Evolutionary conservation across 352 stramenopile species (phyloP), one percentile per base, ranked within the genome.

Genomic region (Globisporangium paroecandrum): DNA sequence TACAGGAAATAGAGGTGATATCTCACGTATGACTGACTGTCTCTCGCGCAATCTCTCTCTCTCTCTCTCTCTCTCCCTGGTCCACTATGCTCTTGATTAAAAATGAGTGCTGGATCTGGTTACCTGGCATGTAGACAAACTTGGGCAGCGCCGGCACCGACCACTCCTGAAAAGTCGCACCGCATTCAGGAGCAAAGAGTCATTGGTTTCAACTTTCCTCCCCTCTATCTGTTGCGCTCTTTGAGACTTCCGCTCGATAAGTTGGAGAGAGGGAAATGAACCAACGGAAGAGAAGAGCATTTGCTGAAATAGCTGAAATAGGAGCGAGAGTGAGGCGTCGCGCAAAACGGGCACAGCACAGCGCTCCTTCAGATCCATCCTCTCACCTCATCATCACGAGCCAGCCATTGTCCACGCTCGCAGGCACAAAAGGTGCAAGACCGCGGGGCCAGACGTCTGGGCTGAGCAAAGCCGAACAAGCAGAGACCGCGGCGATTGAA

Each of bases 171-270:
- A 60, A 60, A 60, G 55, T 43, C 55, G 55, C 29, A 20, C 27
- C 1, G 13, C 25, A 24, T n/a, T 12, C 27, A 58, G n/a, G 49
- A 58, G 53, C 13, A 36, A 38, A 60, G 55, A 60, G 27, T 10
- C 55, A 60, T 60, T 27, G 18, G 55, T 60, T 60, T 60, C 55
- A 60, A 18, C 15, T 60, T 58, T 59, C 12, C 15, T 22, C 41
- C n/a, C 41, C 3, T 43, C 41, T 49, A 10, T 49, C 15, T 49
- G 9, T 49, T 22, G 41, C 38, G 13, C 41, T 49, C 6, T 20
- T n/a, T 20, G 41, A 7, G 41, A 49, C 4, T 49, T n/a, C 15
- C 41, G 4, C 41, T 49, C 41, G 41, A 49, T 7, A 38, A 38
- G 32, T 9, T 38, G 32, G 32, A 38, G 7, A 38, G 32, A 38